Percentiles rank a stretch among this genome's conserved stretches.
These are phyloP conservation scores for Fraxinus pennsylvanica DNA, from an alignment of 257 asterid species.

Conservation along the genomic window DNA sequence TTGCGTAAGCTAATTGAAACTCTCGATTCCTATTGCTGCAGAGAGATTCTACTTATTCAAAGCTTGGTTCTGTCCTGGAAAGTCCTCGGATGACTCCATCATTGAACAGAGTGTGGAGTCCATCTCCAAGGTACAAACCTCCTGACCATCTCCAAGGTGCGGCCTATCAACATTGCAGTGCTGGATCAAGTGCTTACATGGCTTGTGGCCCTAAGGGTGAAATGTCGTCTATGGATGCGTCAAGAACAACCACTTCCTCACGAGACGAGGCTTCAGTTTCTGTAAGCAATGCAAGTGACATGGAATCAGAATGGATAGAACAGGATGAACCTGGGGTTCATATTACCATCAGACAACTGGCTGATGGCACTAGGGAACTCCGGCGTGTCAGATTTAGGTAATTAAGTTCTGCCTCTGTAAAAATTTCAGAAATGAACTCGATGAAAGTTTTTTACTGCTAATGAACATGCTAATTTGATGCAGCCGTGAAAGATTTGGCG, in stretches of 20 bases:
- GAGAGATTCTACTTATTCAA: constrained; percentile 87
- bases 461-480: neutral
- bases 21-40: constrained; percentile 32
- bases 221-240: constrained; percentile 66
- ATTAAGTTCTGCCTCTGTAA: neutral
- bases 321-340: constrained; percentile 93
- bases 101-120: constrained; percentile 60
- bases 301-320: constrained; percentile 92
- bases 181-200: constrained; percentile 48
- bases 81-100: constrained; percentile 91
- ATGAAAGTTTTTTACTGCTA: neutral
- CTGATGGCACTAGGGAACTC: constrained; percentile 87
- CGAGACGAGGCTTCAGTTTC: constrained; percentile 87
- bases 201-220: constrained; percentile 44
- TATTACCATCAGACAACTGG: constrained; percentile 85
- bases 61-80: constrained; percentile 69
- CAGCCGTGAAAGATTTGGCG: constrained; percentile 92
- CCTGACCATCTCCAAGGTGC: constrained; percentile 38
- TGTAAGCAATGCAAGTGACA: constrained; percentile 90
- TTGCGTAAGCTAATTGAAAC: neutral
- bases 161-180: constrained; percentile 36
- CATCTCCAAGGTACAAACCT: constrained; percentile 57
- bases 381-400: constrained; percentile 98
- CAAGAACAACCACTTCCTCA: constrained; percentile 80
- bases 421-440: neutral